Evolutionary conservation across 1,139 yeast genomes (phyloP).

Genomic region (Debaryomyces fabryi): DNA sequence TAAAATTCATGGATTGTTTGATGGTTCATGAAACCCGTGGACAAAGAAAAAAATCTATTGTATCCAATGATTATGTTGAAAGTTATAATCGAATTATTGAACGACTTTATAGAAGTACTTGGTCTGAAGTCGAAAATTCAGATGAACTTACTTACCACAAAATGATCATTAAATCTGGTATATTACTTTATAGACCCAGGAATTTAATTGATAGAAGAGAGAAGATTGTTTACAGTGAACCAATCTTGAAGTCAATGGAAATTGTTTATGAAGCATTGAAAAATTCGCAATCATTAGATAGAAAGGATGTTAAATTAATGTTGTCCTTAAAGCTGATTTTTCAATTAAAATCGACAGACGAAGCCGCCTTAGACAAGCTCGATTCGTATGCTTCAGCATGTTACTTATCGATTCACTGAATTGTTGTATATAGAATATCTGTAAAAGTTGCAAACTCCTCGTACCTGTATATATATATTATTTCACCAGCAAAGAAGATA

Average conservation of each 20-base stretch:
- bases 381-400: constrained; percentile 10
- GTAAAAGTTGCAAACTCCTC: background rate
- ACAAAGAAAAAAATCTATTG: constrained; percentile 16
- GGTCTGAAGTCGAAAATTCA: constrained; percentile 25
- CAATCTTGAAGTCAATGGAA: constrained; percentile 26
- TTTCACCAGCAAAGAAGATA: background rate
- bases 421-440: constrained; percentile 6
- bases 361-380: constrained; percentile 17
- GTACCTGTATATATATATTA: constrained; percentile 1
- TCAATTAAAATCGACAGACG: constrained; percentile 18
- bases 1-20: constrained; percentile 25
- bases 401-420: constrained; percentile 1
- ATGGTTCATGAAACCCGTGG: constrained; percentile 21
- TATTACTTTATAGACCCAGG: constrained; percentile 33
- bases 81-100: constrained; percentile 30
- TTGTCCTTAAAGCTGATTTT: constrained; percentile 22
- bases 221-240: constrained; percentile 19
- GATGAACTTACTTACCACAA: constrained; percentile 25
- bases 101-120: constrained; percentile 27
- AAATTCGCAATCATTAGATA: constrained; percentile 16
- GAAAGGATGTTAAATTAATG: constrained; percentile 22
- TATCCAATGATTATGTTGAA: constrained; percentile 26
- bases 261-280: constrained; percentile 24
- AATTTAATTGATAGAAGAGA: constrained; percentile 24
- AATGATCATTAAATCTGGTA: constrained; percentile 32